A percentile compares a stretch with the other conserved stretches of the same genome.
These are phyloP conservation scores for Pythium scleroteichum DNA, from an alignment of 352 stramenopile species.

Conservation along the genomic window DNA sequence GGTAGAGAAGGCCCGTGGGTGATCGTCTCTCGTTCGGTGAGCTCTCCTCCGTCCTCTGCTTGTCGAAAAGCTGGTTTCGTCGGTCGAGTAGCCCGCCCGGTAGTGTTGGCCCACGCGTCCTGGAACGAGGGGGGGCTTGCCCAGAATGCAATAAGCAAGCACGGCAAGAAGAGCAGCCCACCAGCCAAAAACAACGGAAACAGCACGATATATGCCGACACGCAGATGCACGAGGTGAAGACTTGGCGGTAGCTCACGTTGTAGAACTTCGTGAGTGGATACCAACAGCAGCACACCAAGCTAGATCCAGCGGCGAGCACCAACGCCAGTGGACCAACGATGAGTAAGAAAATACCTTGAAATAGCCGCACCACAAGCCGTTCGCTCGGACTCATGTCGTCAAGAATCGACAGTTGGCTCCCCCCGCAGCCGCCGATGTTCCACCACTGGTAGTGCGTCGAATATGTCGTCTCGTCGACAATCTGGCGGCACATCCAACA, in stretches of 20 bases:
- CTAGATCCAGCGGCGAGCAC: constrained; percentile 49
- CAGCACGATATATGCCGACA: constrained; percentile 38
- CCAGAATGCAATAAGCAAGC: constrained; percentile 17
- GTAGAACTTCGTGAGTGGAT: constrained; percentile 49
- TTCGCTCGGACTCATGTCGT: constrained; percentile 39
- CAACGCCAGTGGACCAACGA: constrained; percentile 67
- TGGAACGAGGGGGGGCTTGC: constrained; percentile 12
- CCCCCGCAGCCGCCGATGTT: constrained; percentile 62
- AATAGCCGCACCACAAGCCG: constrained; percentile 31
- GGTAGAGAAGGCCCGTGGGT: too few species aligned
- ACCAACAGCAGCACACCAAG: constrained; percentile 60
- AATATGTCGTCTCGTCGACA: constrained; percentile 85
- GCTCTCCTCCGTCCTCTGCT: too few species aligned
- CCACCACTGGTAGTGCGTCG: constrained; percentile 88
- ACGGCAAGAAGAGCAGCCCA: constrained; percentile 54
- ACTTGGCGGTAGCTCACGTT: constrained; percentile 56
- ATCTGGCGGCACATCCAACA: constrained; percentile 87
- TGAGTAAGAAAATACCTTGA: constrained; percentile 54
- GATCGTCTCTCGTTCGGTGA: too few species aligned
- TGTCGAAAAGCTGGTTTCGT: too few species aligned
- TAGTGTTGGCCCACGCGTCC: too few species aligned
- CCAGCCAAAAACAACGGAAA: constrained; percentile 40
- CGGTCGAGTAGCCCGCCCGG: too few species aligned
- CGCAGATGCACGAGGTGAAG: constrained; percentile 72
- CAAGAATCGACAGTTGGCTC: constrained; percentile 48